Percentiles rank a stretch among this genome's conserved stretches.
phyloP scores from a whole-genome alignment of 257 asterid genomes.

The Anisodus acutangulus region DNA sequence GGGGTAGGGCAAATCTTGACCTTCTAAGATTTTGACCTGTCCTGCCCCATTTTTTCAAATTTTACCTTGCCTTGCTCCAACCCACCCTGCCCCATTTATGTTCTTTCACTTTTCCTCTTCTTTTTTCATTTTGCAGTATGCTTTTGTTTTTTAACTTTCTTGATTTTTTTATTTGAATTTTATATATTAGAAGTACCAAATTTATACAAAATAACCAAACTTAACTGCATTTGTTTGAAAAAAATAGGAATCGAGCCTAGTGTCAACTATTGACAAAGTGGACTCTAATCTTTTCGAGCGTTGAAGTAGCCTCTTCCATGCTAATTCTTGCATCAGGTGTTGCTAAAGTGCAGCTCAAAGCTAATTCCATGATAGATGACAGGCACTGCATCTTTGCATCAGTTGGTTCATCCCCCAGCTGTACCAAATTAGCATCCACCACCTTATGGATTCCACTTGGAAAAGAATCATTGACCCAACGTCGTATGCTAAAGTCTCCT shows the following conservation, averaged over 20 bases:
- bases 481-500: background rate
- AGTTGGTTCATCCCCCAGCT: background rate
- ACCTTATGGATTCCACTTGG: background rate
- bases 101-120: background rate
- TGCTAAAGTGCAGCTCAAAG: background rate
- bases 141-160: too few species aligned
- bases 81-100: background rate
- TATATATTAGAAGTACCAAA: background rate
- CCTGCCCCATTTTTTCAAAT: background rate
- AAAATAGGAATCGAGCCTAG: background rate
- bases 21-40: background rate
- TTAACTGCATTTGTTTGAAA: too few species aligned
- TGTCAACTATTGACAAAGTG: background rate
- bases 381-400: background rate
- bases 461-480: background rate
- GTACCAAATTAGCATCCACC: conserved; percentile 2
- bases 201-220: background rate
- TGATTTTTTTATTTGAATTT: too few species aligned
- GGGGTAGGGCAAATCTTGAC: background rate
- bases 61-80: too few species aligned
- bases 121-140: too few species aligned
- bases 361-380: background rate
- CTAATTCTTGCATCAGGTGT: background rate
- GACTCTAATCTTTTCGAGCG: conserved; percentile 2
- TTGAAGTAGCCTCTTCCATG: background rate